These are phyloP conservation scores for Aspergillus tubingensis DNA, from an alignment of 2,329 filamentous ascomycete species.

Conservation along the genomic window DNA sequence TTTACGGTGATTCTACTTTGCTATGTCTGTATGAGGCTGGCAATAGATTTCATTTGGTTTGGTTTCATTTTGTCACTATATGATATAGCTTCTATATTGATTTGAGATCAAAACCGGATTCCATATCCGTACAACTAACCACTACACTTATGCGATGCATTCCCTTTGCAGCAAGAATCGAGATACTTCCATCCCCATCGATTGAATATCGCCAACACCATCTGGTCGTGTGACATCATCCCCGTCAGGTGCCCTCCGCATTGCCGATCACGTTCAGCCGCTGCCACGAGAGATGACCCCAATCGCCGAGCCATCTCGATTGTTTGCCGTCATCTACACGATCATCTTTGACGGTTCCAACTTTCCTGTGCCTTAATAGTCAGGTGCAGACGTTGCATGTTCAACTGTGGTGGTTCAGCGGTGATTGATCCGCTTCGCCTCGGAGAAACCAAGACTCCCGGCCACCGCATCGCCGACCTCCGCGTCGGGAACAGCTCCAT, in stretches of 20 bases:
- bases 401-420: neutral
- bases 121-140: no score
- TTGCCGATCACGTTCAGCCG: neutral
- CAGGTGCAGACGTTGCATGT: neutral
- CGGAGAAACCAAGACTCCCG: slow-evolving; percentile 31
- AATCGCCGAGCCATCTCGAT: neutral
- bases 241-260: slow-evolving; percentile 11
- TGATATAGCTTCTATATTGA: no score
- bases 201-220: neutral
- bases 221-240: slow-evolving; percentile 31
- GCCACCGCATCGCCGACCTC: slow-evolving; percentile 23
- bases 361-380: neutral
- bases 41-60: no score
- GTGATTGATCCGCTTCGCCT: slow-evolving; percentile 6
- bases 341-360: neutral
- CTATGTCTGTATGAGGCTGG: no score
- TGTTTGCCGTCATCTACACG: neutral
- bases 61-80: no score
- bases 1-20: no score
- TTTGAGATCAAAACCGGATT: no score
- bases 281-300: neutral
- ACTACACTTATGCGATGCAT: no score
- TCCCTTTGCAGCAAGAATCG: no score
- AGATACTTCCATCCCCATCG: no score
- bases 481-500: slow-evolving; percentile 16